Conservation (phyloP, 1,284 basidiomycete species). For the Ustilago shanxiensis region DNA sequence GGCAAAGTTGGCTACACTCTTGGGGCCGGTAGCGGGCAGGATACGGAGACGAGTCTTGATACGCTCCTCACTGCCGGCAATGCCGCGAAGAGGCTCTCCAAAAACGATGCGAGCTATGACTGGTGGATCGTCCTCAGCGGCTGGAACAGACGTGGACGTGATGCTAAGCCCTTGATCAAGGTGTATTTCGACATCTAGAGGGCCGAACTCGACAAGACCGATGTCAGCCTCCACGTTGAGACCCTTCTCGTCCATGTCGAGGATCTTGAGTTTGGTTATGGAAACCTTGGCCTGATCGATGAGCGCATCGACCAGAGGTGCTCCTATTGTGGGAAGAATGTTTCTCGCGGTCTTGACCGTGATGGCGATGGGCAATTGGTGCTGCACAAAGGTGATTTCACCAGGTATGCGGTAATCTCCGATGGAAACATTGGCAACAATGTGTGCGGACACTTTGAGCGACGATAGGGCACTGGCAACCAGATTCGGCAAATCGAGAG, state of each 20-base stretch:
- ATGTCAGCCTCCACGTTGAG: constrained; percentile 52
- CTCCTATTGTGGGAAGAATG: constrained; percentile 53
- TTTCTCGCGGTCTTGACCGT: constrained; percentile 52
- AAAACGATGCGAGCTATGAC: constrained; percentile 42
- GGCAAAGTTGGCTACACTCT: constrained; percentile 45
- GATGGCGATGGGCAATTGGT: constrained; percentile 59
- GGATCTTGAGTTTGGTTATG: constrained; percentile 48
- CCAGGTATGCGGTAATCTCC: constrained; percentile 58
- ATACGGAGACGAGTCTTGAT: constrained; percentile 41
- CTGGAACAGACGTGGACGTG: constrained; percentile 3
- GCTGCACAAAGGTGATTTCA: constrained; percentile 51
- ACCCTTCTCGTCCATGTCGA: constrained; percentile 56
- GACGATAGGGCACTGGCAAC: constrained; percentile 51
- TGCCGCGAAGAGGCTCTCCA: constrained; percentile 42
- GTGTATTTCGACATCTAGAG: constrained; percentile 49
- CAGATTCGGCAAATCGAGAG: constrained; percentile 39
- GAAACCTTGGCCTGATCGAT: constrained; percentile 54
- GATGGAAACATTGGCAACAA: constrained; percentile 44
- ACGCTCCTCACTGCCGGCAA: constrained; percentile 32
- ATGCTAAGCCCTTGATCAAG: constrained; percentile 48
- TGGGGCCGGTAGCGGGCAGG: constrained; percentile 28
- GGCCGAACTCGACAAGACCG: constrained; percentile 55
- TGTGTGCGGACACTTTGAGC: constrained; percentile 52
- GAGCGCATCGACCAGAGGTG: constrained; percentile 54
- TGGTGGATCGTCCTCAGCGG: constrained; percentile 5